phyloP scores from a whole-genome alignment of 2,329 filamentous ascomycete genomes.

The Aspergillus ochraceus region DNA sequence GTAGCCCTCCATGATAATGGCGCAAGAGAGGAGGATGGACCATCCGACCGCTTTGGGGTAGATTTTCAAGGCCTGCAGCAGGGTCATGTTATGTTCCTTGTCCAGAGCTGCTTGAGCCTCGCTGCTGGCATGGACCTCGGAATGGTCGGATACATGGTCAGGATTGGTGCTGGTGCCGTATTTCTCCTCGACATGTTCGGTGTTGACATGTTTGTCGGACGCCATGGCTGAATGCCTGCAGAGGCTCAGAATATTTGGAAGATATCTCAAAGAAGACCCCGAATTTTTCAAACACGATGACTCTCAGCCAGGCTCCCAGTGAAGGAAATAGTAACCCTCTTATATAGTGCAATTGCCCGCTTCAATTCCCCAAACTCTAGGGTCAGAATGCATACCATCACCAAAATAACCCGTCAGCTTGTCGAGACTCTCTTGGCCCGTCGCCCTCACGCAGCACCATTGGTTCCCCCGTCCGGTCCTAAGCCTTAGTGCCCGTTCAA shows the following conservation, averaged over 20 bases:
- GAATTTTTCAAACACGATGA: background rate
- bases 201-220: background rate
- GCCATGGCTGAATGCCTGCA: background rate
- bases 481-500: background rate
- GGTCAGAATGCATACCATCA: background rate
- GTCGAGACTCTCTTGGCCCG: background rate
- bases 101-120: constrained; percentile 4
- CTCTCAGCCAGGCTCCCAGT: too few species aligned
- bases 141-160: background rate
- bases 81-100: constrained; percentile 31
- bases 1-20: constrained; percentile 43
- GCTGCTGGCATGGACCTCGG: constrained; percentile 1
- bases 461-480: background rate
- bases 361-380: background rate
- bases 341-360: background rate
- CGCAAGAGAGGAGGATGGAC: constrained; percentile 36
- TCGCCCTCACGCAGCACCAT: background rate
- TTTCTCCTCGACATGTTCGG: constrained; percentile 6
- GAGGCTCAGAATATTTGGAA: background rate
- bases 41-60: constrained; percentile 36
- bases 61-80: constrained; percentile 24
- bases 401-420: background rate
- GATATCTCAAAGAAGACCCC: background rate
- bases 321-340: background rate
- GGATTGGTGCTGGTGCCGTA: background rate